phyloP scores from a whole-genome alignment of 805 yeast genomes.

The Henningerozyma blattae region DNA sequence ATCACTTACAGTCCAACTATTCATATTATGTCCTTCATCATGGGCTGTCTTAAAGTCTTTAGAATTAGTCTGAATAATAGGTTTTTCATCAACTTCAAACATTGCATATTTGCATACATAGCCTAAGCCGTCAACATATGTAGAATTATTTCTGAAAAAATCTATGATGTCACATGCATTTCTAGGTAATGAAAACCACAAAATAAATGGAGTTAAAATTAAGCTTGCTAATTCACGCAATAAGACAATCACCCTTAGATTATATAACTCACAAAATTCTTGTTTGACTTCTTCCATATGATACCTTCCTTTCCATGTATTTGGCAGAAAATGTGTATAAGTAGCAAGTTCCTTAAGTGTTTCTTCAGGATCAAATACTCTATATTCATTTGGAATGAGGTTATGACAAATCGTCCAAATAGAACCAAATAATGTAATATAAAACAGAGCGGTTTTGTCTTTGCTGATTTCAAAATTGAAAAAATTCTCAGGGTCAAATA shows the following conservation, averaged over 20 bases:
- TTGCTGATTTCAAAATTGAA: constrained; percentile 79
- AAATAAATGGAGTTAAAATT: constrained; percentile 75
- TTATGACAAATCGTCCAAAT: constrained; percentile 74
- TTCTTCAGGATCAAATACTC: constrained; percentile 87
- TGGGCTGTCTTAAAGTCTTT: constrained; percentile 4
- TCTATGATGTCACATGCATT: constrained; percentile 70
- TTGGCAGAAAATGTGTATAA: constrained; percentile 84
- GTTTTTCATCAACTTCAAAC: constrained; percentile 60
- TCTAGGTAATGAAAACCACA: constrained; percentile 73
- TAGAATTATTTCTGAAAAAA: constrained; percentile 79
- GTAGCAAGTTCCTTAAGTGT: constrained; percentile 69
- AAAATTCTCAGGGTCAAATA: constrained; percentile 83
- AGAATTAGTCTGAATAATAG: constrained; percentile 1
- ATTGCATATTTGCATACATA: constrained; percentile 90
- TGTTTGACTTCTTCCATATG: constrained; percentile 77
- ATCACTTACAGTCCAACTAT: constrained; percentile 6
- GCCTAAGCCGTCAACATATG: constrained; percentile 90
- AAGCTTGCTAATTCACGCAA: constrained; percentile 72
- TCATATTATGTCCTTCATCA: background rate
- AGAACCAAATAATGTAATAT: constrained; percentile 80
- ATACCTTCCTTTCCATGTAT: constrained; percentile 71
- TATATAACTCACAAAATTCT: constrained; percentile 72
- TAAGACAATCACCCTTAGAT: constrained; percentile 58
- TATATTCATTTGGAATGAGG: constrained; percentile 49
- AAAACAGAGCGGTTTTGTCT: constrained; percentile 74